Conservation (phyloP, 1,139 yeast genomes). For the Suhomyces guaymorum region DNA sequence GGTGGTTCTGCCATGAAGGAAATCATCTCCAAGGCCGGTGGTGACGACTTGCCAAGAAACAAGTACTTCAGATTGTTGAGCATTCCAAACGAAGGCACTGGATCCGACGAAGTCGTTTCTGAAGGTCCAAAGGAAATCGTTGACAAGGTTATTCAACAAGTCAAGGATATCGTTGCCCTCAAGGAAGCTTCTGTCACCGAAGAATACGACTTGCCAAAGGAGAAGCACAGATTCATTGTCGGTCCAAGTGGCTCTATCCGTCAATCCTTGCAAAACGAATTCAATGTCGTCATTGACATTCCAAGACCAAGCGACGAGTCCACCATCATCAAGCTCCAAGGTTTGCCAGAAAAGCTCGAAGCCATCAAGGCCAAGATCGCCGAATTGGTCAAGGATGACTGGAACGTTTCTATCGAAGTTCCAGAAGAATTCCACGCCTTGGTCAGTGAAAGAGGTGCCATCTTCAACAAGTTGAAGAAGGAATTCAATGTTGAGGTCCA, state of each 20-base stretch:
- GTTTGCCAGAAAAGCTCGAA: slow-evolving; percentile 63
- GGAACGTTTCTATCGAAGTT: slow-evolving; percentile 50
- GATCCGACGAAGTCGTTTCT: slow-evolving; percentile 60
- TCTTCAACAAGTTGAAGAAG: slow-evolving; percentile 56
- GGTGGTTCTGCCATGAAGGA: slow-evolving; percentile 76
- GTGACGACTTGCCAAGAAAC: slow-evolving; percentile 49
- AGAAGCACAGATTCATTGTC: slow-evolving; percentile 73
- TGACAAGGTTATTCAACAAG: slow-evolving; percentile 62
- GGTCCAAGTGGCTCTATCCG: slow-evolving; percentile 83
- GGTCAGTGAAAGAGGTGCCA: slow-evolving; percentile 68
- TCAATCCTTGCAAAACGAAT: slow-evolving; percentile 71
- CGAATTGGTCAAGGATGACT: slow-evolving; percentile 55
- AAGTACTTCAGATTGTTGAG: slow-evolving; percentile 61
- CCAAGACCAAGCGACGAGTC: slow-evolving; percentile 63
- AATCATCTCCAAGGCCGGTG: slow-evolving; percentile 80
- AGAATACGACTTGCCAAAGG: slow-evolving; percentile 64
- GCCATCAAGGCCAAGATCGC: slow-evolving; percentile 55
- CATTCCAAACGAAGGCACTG: slow-evolving; percentile 73
- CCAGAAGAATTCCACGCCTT: slow-evolving; percentile 61
- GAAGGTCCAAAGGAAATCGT: slow-evolving; percentile 80
- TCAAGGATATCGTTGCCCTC: slow-evolving; percentile 63
- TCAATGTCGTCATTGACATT: slow-evolving; percentile 60
- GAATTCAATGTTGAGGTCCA: slow-evolving; percentile 62
- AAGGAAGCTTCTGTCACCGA: slow-evolving; percentile 64
- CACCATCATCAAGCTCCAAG: slow-evolving; percentile 48